Percentiles rank a stretch among this genome's conserved stretches.
phyloP scores from a whole-genome alignment of 2,329 filamentous ascomycete genomes.

The Aspergillus tubingensis region DNA sequence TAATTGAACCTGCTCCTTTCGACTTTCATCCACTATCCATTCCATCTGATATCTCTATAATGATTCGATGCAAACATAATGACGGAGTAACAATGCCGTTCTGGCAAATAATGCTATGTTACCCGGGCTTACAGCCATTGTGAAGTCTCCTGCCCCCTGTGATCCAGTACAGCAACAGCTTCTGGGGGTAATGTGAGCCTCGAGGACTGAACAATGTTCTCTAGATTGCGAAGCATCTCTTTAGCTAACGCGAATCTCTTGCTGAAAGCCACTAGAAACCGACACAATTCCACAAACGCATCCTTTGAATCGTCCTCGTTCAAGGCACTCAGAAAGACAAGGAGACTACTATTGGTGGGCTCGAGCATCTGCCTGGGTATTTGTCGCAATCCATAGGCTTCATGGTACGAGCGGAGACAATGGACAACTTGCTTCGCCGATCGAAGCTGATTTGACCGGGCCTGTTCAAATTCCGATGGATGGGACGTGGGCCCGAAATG shows the following conservation, averaged over 20 bases:
- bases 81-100: background rate
- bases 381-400: constrained; percentile 31
- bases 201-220: constrained; percentile 16
- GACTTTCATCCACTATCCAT: background rate
- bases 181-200: constrained; percentile 26
- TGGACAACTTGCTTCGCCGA: constrained; percentile 29
- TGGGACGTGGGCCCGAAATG: constrained; percentile 11
- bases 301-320: constrained; percentile 24
- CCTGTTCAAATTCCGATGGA: constrained; percentile 15
- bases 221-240: constrained; percentile 26
- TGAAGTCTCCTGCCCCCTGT: constrained; percentile 18
- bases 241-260: constrained; percentile 26
- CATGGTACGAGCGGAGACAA: constrained; percentile 30
- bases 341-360: constrained; percentile 25
- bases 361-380: constrained; percentile 32
- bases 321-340: constrained; percentile 24
- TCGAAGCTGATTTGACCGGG: constrained; percentile 19
- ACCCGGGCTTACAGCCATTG: constrained; percentile 10
- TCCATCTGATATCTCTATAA: background rate
- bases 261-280: constrained; percentile 28
- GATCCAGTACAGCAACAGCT: constrained; percentile 23
- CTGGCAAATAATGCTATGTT: background rate
- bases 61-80: background rate
- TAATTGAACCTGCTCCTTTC: background rate
- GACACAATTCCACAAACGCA: constrained; percentile 33